phyloP scores from a whole-genome alignment of 495 filamentous ascomycete genomes.

The Aspergillus baeticus region DNA sequence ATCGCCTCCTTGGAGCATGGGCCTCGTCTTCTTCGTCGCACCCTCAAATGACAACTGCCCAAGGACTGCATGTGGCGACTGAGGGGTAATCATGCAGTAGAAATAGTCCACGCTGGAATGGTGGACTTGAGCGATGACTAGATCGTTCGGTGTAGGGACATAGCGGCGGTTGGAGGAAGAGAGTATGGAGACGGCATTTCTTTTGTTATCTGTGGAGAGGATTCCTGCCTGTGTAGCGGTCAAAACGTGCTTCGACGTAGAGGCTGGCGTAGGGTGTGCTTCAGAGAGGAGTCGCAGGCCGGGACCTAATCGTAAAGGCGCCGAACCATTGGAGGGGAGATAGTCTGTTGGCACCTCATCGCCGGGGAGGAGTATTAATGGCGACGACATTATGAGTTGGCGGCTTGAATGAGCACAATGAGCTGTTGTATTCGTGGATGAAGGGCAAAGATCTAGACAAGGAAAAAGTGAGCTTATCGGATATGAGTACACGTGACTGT shows the following conservation, averaged over 20 bases:
- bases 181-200: slow-evolving; percentile 54
- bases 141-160: slow-evolving; percentile 70
- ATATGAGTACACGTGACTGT: background rate
- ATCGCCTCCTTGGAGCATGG: slow-evolving; percentile 67
- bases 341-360: slow-evolving; percentile 61
- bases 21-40: slow-evolving; percentile 88
- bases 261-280: slow-evolving; percentile 15
- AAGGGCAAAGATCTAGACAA: background rate
- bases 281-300: slow-evolving; percentile 60
- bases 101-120: slow-evolving; percentile 73
- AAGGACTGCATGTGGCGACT: slow-evolving; percentile 72
- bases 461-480: too few relatives aligned
- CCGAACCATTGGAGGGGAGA: slow-evolving; percentile 61
- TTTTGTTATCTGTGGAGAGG: slow-evolving; percentile 69
- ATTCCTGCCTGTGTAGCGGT: slow-evolving; percentile 77
- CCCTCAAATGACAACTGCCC: slow-evolving; percentile 88
- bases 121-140: slow-evolving; percentile 81
- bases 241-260: slow-evolving; percentile 45
- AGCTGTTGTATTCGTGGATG: background rate
- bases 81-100: slow-evolving; percentile 66
- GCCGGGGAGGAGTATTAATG: slow-evolving; percentile 70
- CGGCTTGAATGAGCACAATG: background rate
- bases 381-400: slow-evolving; percentile 36
- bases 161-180: slow-evolving; percentile 60
- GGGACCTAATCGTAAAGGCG: slow-evolving; percentile 78